phyloP scores from a whole-genome alignment of 108 stramenopile species.

The Nitzschia sp. region DNA sequence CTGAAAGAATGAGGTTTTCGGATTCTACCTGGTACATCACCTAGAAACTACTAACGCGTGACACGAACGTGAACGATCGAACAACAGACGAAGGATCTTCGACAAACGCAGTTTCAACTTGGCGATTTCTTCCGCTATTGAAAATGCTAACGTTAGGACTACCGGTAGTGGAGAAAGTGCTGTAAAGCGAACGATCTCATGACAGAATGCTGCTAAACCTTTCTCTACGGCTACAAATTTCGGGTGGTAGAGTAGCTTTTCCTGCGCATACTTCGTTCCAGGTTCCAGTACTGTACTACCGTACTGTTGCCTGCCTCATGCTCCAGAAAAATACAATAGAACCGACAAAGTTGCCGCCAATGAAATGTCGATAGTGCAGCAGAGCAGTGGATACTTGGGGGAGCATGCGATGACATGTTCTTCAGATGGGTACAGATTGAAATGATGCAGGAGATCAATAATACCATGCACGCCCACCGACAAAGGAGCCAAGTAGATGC shows the following conservation, averaged over 20 bases:
- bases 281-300: too few relatives aligned
- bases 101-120: not conserved
- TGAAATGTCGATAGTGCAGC: not conserved
- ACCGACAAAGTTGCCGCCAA: not conserved
- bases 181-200: too few relatives aligned
- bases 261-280: too few relatives aligned
- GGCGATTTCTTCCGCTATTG: not conserved
- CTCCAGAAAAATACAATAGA: not conserved
- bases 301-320: not conserved
- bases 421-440: constrained; percentile 2
- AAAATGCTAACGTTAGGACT: too few relatives aligned
- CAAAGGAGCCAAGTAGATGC: not conserved
- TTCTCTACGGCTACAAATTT: too few relatives aligned
- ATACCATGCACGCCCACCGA: not conserved
- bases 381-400: constrained; percentile 1
- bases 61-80: too few relatives aligned
- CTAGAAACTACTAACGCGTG: not conserved
- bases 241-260: not conserved
- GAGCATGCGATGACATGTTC: not conserved
- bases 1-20: constrained; percentile 11
- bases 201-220: too few relatives aligned
- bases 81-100: too few relatives aligned
- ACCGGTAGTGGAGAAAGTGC: too few relatives aligned
- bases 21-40: constrained; percentile 24
- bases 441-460: not conserved